Percentiles rank a stretch among this genome's conserved stretches.
Evolutionary conservation across 2,329 filamentous ascomycete species (phyloP).

Genomic region (Aspergillus fischeri): DNA sequence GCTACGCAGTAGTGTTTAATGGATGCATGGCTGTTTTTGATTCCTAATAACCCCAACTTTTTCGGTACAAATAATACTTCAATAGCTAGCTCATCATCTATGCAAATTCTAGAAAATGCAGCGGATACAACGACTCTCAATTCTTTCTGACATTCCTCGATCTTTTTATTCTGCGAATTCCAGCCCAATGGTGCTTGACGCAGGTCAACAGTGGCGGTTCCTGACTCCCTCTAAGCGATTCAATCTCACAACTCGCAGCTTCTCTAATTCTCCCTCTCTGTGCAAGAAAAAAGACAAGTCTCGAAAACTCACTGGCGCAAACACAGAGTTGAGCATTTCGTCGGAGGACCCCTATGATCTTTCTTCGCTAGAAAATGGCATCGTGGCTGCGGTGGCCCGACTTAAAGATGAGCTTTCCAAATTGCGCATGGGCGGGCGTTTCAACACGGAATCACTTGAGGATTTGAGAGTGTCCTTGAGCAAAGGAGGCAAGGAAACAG

Average conservation of each 20-base stretch:
- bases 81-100: background rate
- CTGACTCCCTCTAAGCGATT: background rate
- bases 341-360: conserved; percentile 59
- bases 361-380: conserved; percentile 52
- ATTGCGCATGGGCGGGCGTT: conserved; percentile 57
- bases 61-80: background rate
- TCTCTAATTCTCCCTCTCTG: conserved; percentile 41
- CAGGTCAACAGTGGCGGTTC: conserved; percentile 1
- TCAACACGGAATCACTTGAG: conserved; percentile 61
- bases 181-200: background rate
- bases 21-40: background rate
- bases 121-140: background rate
- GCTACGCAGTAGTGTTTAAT: background rate
- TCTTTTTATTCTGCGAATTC: background rate
- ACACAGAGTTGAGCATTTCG: conserved; percentile 27
- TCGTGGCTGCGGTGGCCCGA: conserved; percentile 51
- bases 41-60: background rate
- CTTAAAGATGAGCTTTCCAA: conserved; percentile 61
- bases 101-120: background rate
- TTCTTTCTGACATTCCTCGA: background rate
- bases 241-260: conserved; percentile 19
- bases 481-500: conserved; percentile 49
- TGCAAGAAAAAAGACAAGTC: conserved; percentile 55
- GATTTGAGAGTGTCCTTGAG: conserved; percentile 55
- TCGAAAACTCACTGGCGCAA: conserved; percentile 39